Percentiles rank a stretch among this genome's conserved stretches.
Conservation (phyloP, 768 basidiomycete species). For the Hortiboletus campestris region DNA sequence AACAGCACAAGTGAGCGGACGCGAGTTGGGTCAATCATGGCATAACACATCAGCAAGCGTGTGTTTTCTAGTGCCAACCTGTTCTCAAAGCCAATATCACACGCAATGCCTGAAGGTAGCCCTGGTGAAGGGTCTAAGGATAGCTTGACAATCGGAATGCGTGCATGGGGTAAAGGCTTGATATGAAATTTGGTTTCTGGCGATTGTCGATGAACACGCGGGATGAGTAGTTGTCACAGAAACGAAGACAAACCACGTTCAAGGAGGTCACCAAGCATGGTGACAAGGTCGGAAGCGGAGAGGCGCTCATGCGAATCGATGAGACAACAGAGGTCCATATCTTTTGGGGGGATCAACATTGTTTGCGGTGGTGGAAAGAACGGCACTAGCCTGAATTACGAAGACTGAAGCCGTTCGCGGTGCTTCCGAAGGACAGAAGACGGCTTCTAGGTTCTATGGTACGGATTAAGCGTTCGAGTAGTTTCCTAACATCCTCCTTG, state of each 20-base stretch:
- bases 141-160: slow-evolving; percentile 98
- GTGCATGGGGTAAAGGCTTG: slow-evolving; percentile 93
- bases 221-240: not conserved
- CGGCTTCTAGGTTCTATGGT: slow-evolving; percentile 92
- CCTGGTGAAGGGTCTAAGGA: slow-evolving; percentile 84
- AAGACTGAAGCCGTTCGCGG: slow-evolving; percentile 95
- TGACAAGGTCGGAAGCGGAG: slow-evolving; percentile 86
- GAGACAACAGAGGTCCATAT: slow-evolving; percentile 98
- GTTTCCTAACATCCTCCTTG: slow-evolving; percentile 94
- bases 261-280: slow-evolving; percentile 88
- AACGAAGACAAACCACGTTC: slow-evolving; percentile 71
- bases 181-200: slow-evolving; percentile 94
- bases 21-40: slow-evolving; percentile 92
- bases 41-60: slow-evolving; percentile 92
- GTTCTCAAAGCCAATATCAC: slow-evolving; percentile 99
- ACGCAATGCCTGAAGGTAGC: slow-evolving; percentile 85
- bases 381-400: slow-evolving; percentile 78
- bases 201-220: slow-evolving; percentile 10
- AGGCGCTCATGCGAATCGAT: slow-evolving; percentile 83
- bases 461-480: slow-evolving; percentile 92
- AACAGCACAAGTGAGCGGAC: slow-evolving; percentile 94
- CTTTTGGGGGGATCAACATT: slow-evolving; percentile 40
- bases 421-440: slow-evolving; percentile 92
- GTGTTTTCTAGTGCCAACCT: slow-evolving; percentile 97
- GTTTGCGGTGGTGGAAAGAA: slow-evolving; percentile 1